Evolutionary conservation across 208 protist genomes (phyloP).

Genomic region (Porcisia hertigi): DNA sequence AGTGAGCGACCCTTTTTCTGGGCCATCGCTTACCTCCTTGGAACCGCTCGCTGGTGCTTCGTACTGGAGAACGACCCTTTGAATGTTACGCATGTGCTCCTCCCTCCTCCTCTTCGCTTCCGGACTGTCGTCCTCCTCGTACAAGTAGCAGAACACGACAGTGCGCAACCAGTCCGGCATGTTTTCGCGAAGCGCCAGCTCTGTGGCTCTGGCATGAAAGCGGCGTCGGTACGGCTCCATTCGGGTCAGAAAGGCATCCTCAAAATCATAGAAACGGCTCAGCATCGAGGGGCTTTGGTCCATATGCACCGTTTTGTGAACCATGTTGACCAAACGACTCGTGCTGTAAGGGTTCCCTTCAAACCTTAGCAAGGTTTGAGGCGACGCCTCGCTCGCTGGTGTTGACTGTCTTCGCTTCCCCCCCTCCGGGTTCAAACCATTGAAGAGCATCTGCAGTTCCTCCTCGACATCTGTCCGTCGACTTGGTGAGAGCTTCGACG

Average conservation of each 20-base stretch:
- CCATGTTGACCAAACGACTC: slow-evolving; percentile 49
- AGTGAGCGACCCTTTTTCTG: slow-evolving; percentile 12
- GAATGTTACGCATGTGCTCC: slow-evolving; percentile 9
- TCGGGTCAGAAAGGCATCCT: slow-evolving; percentile 16
- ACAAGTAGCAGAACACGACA: slow-evolving; percentile 69
- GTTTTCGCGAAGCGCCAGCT: slow-evolving; percentile 49
- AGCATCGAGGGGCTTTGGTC: slow-evolving; percentile 31
- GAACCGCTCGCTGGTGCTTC: slow-evolving; percentile 3
- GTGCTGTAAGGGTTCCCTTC: slow-evolving; percentile 66
- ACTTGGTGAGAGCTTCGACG: slow-evolving; percentile 40
- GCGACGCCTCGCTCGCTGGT: background rate
- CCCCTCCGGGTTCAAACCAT: slow-evolving; percentile 29
- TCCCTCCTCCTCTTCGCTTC: slow-evolving; percentile 16
- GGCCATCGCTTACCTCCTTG: background rate
- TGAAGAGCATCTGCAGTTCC: slow-evolving; percentile 67
- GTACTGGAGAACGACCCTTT: slow-evolving; percentile 14
- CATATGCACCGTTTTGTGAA: slow-evolving; percentile 45
- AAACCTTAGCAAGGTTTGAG: slow-evolving; percentile 23
- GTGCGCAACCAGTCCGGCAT: slow-evolving; percentile 49
- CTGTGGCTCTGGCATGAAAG: slow-evolving; percentile 33
- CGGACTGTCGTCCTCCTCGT: slow-evolving; percentile 50
- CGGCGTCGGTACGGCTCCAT: slow-evolving; percentile 12
- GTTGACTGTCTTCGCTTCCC: background rate
- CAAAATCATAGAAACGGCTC: slow-evolving; percentile 32
- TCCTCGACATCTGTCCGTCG: slow-evolving; percentile 36